Evolutionary conservation across 306 rosid genomes (phyloP), one percentile per base, ranked within the genome.

Genomic region (Echinosophora koreensis): DNA sequence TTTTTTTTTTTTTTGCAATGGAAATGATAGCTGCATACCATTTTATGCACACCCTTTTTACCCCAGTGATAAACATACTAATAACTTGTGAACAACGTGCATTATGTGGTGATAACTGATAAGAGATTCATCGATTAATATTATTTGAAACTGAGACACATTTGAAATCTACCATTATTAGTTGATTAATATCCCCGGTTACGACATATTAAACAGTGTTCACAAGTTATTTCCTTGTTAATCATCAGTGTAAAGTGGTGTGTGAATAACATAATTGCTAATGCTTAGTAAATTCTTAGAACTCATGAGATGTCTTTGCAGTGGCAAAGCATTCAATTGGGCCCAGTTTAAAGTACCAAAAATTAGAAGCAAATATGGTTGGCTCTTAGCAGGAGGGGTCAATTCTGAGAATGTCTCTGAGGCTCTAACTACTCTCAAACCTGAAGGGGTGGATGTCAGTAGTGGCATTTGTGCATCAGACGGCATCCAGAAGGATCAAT

Each of bases 351-450:
- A 84, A 83, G 82, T 85, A 66, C 97, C 97, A 41, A 70, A 61
- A 63, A 85, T 86, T 73, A 78, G 82, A 79, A 90, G 99, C 90
- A 95, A 90, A 75, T 46, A 89, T 12, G 99, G 98, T n/a, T 92
- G 97, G 97, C 96, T 94, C 60, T 83, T 92, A 80, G 98, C 98
- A 8, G 98, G 98, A 86, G 98, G 97, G 56, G 85, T 94, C 79
- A 86, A 77, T 73, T 92, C 97, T 1, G 82, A 84, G 47, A 92
- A 94, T 71, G 92, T 88, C n/a, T 62, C 67, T 51, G 91, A 84
- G 80, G 94, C 96, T 85, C 62, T 93, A 66, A 83, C 87, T 39
- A 69, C 81, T 50, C 96, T 93, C 57, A 88, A 83, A 50, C 96
- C 97, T 12, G 86, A 86, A 64, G 98, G 98, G 15, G 85, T 90